Percentiles rank a stretch among this genome's conserved stretches.
Conservation (phyloP, 495 filamentous ascomycete genomes). For the Lindgomyces ingoldianus region DNA sequence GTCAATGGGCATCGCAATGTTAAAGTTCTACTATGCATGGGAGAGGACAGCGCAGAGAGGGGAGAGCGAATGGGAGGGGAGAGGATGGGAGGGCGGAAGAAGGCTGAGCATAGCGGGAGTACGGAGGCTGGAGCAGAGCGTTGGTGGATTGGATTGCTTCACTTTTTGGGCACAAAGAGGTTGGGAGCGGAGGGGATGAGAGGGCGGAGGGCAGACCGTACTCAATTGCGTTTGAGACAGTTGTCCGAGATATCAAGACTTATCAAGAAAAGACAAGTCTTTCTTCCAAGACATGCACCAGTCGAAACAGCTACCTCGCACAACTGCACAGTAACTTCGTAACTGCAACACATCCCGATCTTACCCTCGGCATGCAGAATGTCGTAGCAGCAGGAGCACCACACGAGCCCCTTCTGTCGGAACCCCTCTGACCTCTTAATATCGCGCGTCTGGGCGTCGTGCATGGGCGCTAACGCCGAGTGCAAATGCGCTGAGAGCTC, state of each 20-base stretch:
- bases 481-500: background rate
- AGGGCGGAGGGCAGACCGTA: background rate
- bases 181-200: background rate
- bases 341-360: background rate
- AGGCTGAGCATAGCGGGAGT: background rate
- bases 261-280: background rate
- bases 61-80: slow-evolving; percentile 5
- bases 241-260: background rate
- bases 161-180: slow-evolving; percentile 18
- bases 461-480: background rate
- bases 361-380: too few species aligned
- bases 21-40: too few species aligned
- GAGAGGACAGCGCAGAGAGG: slow-evolving; percentile 12
- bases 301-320: background rate
- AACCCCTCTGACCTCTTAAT: background rate
- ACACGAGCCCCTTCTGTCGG: background rate
- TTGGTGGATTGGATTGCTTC: slow-evolving; percentile 8
- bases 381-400: too few species aligned
- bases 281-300: background rate
- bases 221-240: too few species aligned
- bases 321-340: background rate
- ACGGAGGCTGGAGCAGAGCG: background rate
- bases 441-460: background rate
- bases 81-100: background rate
- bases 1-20: slow-evolving; percentile 15